Percentiles rank a stretch among this genome's conserved stretches.
Evolutionary conservation across 257 asterid species (phyloP).

Genomic region (Leptodermis oblonga): DNA sequence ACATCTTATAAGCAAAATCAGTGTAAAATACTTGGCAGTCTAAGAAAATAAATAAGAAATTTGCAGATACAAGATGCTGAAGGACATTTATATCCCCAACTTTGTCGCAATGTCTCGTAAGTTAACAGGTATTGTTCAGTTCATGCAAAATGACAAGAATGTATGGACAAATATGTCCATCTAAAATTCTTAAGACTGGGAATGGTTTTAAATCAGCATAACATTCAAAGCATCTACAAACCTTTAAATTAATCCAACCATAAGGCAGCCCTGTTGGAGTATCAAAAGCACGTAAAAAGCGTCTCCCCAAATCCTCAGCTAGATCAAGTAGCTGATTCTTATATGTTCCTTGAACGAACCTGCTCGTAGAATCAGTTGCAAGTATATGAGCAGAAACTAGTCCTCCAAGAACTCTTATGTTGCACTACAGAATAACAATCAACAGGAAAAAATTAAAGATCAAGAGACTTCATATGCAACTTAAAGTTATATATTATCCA

Average conservation of each 20-base stretch:
- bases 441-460: slow-evolving; percentile 31
- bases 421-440: slow-evolving; percentile 84
- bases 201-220: not conserved
- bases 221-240: slow-evolving; percentile 1
- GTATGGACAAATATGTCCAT: not conserved
- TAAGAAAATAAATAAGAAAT: not conserved
- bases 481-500: too few relatives aligned
- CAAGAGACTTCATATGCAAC: slow-evolving; percentile 38
- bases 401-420: slow-evolving; percentile 99
- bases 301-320: slow-evolving; percentile 85
- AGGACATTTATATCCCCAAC: not conserved
- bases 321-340: slow-evolving; percentile 73
- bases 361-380: slow-evolving; percentile 97
- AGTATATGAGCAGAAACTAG: slow-evolving; percentile 99
- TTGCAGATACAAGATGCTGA: not conserved
- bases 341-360: slow-evolving; percentile 72
- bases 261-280: slow-evolving; percentile 95
- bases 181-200: not conserved
- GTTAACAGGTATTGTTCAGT: not conserved
- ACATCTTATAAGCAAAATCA: slow-evolving; percentile 17
- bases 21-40: too few relatives aligned
- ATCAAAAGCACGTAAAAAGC: slow-evolving; percentile 82
- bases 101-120: not conserved
- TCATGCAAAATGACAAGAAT: not conserved
- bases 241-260: slow-evolving; percentile 97